These are phyloP conservation scores for Ceriops decandra DNA, from an alignment of 345 rosid genomes.

Conservation along the genomic window DNA sequence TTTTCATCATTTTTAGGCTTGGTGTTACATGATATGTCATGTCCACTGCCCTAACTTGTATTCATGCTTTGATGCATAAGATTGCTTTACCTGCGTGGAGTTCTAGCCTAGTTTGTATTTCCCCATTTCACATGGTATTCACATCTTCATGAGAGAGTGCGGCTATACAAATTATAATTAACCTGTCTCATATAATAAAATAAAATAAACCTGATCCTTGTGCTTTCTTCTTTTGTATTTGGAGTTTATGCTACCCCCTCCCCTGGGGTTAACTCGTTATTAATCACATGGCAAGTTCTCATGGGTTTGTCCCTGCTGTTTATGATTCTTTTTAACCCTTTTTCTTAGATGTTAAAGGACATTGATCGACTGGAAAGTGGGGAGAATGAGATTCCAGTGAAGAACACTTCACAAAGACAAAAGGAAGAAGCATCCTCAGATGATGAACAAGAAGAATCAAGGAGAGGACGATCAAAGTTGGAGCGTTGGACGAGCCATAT, in stretches of 20 bases:
- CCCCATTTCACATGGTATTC: no score
- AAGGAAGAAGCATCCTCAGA: slow-evolving; percentile 66
- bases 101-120: neutral
- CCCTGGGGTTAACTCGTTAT: slow-evolving; percentile 3
- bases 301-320: slow-evolving; percentile 28
- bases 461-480: slow-evolving; percentile 79
- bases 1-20: no score
- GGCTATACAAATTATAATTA: neutral
- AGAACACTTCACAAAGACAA: slow-evolving; percentile 47
- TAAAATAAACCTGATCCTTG: neutral
- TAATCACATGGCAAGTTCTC: slow-evolving; percentile 8
- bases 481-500: slow-evolving; percentile 96
- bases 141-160: no score
- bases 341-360: slow-evolving; percentile 56
- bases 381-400: slow-evolving; percentile 33
- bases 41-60: no score
- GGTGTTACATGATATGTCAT: no score
- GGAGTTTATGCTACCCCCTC: neutral
- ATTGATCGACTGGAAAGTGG: slow-evolving; percentile 39
- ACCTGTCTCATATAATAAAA: no score
- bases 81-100: neutral
- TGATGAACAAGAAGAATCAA: slow-evolving; percentile 72
- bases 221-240: neutral
- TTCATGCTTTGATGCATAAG: neutral
- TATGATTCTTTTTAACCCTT: slow-evolving; percentile 32